Percentiles rank a stretch among this genome's conserved stretches.
Conservation (phyloP, 108 stramenopile species). For the Nitzschia sp. region DNA sequence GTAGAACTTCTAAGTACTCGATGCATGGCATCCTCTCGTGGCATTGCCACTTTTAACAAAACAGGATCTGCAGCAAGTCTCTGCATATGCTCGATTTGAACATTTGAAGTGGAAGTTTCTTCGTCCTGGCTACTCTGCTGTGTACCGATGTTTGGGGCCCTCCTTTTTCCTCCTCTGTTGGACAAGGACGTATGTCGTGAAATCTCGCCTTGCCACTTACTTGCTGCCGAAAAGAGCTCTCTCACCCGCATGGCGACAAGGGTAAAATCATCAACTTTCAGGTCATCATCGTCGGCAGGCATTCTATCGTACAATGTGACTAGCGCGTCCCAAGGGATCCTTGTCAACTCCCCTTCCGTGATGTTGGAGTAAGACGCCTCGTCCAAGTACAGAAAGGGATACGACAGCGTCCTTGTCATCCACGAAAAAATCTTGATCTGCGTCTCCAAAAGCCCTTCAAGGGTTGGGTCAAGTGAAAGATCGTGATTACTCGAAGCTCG, state of each 20-base stretch:
- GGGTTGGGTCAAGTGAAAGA: slow-evolving; percentile 28
- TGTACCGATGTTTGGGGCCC: neutral
- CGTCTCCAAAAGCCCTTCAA: slow-evolving; percentile 40
- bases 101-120: slow-evolving; percentile 5
- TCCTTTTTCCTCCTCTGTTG: slow-evolving; percentile 45
- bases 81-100: slow-evolving; percentile 31
- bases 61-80: slow-evolving; percentile 30
- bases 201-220: slow-evolving; percentile 56
- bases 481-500: slow-evolving; percentile 18
- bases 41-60: slow-evolving; percentile 53
- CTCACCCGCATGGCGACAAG: slow-evolving; percentile 47
- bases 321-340: slow-evolving; percentile 46
- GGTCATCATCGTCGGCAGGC: slow-evolving; percentile 25
- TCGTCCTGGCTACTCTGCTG: slow-evolving; percentile 7
- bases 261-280: slow-evolving; percentile 45
- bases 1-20: slow-evolving; percentile 40
- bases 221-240: slow-evolving; percentile 54
- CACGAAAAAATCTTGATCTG: slow-evolving; percentile 54
- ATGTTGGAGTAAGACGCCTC: slow-evolving; percentile 26
- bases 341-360: slow-evolving; percentile 3
- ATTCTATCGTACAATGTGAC: slow-evolving; percentile 38
- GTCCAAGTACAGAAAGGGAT: slow-evolving; percentile 32
- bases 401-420: slow-evolving; percentile 51
- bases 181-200: slow-evolving; percentile 42
- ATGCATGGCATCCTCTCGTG: slow-evolving; percentile 47